Evolutionary conservation across 163 green algal species (phyloP).

Genomic region (Chlamydomonas reinhardtii): DNA sequence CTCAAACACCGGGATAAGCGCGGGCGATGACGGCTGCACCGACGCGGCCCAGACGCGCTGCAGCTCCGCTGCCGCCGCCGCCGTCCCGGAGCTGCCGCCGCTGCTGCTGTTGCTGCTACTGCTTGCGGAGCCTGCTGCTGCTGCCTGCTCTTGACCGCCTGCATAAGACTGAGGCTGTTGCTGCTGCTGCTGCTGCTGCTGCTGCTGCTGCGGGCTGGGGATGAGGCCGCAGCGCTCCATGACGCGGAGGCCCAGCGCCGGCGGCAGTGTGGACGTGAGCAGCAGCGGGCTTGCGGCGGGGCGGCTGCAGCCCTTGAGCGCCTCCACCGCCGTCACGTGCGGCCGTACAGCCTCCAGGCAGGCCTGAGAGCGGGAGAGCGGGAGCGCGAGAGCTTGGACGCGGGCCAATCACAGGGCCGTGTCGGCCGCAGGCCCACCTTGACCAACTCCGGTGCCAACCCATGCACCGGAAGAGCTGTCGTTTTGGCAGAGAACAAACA

Average conservation of each 20-base stretch:
- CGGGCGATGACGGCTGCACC: background rate
- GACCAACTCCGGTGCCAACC: no score
- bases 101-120: no score
- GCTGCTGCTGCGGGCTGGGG: background rate
- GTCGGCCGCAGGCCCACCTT: no score
- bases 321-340: conserved; percentile 11
- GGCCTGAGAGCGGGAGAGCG: background rate
- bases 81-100: no score
- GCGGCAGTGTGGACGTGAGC: conserved; percentile 20
- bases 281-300: background rate
- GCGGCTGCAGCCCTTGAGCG: conserved; percentile 9
- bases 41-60: background rate
- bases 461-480: no score
- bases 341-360: background rate
- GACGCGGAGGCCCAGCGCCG: background rate
- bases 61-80: no score
- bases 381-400: no score
- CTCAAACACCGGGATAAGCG: background rate
- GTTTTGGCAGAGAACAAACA: background rate
- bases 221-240: conserved; percentile 23
- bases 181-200: no score
- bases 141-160: background rate
- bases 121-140: background rate
- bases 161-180: background rate
- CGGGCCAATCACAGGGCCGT: no score